Evolutionary conservation across 768 basidiomycete species (phyloP), one percentile per base, ranked within the genome.

Genomic region (Russula emetica): DNA sequence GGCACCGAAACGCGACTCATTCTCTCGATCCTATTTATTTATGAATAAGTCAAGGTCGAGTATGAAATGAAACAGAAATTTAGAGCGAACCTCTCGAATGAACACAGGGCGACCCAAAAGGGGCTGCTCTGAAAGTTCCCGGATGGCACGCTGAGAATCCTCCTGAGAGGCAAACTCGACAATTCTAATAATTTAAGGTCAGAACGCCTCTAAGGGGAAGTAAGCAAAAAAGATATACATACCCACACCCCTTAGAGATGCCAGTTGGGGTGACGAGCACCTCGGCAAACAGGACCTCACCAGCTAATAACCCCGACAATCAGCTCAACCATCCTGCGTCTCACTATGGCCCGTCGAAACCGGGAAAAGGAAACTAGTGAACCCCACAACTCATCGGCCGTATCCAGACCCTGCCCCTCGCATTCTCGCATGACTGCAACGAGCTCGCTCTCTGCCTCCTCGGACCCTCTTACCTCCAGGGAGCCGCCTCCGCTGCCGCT

Each of bases 221-320:
- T 1, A 5, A 3, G 24, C 5, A 1, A 34, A 22, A 22, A 11
- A 53, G 53, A 58, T 42, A 52, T 40, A 83, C 95, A 77, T 72
- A 98, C 97, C 96, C 96, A 87, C 96, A 99, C 74, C 96, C 96
- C 76, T 99, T 99, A 28, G 95, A 98, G 60, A 96, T 85, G 34
- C 96, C 96, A 24, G 91, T 95, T 18, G 96, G 96, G 7, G 97
- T 97, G 70, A 94, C 81, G 72, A 99, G 86, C 71, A 99, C 94
- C 87, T 99, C 96, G 84, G 96, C 92, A 86, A 99, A 99, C 77
- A 96, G 88, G 74, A 98, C 95, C 83, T 95, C 94, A 83, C 96
- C 96, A 86, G 93, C 96, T 96, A 87, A 85, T 83, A 82, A 86
- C 80, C 86, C 86, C 85, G 81, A 86, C 85, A 81, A 84, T 90